Evolutionary conservation across 352 stramenopile species (phyloP).

Genomic region (Pythium utonaiense): DNA sequence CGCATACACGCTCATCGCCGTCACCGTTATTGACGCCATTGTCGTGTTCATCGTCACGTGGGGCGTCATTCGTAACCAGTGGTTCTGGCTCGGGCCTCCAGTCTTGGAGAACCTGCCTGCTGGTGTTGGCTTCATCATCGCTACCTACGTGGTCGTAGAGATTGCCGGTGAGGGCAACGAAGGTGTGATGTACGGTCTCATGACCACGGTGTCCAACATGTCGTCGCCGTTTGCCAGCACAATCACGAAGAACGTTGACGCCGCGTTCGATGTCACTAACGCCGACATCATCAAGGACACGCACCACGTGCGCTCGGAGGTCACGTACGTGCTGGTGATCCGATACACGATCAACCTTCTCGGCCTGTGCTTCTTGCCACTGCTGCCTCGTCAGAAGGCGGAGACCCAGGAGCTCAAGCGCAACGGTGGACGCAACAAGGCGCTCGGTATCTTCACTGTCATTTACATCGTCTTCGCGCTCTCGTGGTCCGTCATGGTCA

Average conservation of each 20-base stretch:
- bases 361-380: constrained; percentile 10
- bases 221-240: constrained; percentile 12
- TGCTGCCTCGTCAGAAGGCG: constrained; percentile 24
- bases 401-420: too few relatives aligned
- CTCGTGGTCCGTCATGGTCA: not conserved
- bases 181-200: constrained; percentile 14
- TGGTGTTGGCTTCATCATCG: constrained; percentile 27
- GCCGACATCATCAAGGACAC: constrained; percentile 18
- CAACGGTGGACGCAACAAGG: not conserved
- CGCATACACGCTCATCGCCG: not conserved
- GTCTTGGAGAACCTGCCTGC: constrained; percentile 15
- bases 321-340: constrained; percentile 18
- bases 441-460: not conserved
- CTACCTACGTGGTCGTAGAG: constrained; percentile 20
- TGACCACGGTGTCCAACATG: constrained; percentile 21
- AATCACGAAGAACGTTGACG: constrained; percentile 16
- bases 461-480: not conserved
- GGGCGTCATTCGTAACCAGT: not conserved
- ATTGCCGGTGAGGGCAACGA: constrained; percentile 24
- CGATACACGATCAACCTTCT: constrained; percentile 14
- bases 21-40: constrained; percentile 15
- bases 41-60: constrained; percentile 3
- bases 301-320: constrained; percentile 8
- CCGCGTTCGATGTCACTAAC: constrained; percentile 16
- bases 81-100: not conserved